A percentile compares a stretch with the other conserved stretches of the same genome.
These are phyloP conservation scores for Malus sylvestris DNA, from an alignment of 306 rosid species.

Conservation along the genomic window DNA sequence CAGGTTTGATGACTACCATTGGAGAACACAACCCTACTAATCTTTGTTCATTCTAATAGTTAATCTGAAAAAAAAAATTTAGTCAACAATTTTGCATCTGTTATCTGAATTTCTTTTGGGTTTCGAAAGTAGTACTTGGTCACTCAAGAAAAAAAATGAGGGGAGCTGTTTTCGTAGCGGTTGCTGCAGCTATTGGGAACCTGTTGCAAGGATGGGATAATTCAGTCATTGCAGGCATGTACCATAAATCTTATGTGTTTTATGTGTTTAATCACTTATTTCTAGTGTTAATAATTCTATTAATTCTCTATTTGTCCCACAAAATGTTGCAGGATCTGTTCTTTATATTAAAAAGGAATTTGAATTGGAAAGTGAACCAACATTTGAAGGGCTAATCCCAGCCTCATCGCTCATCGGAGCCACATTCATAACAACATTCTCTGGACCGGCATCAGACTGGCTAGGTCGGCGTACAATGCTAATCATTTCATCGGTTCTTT, in stretches of 20 bases:
- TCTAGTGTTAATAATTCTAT: background rate
- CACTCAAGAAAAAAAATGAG: conserved; percentile 2
- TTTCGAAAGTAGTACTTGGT: background rate
- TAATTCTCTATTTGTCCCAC: background rate
- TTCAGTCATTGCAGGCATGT: conserved; percentile 22
- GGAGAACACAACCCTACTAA: background rate
- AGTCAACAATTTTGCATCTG: background rate
- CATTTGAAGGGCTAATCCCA: conserved; percentile 21
- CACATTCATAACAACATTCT: conserved; percentile 15
- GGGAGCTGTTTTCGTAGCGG: conserved; percentile 16
- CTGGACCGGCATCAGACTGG: conserved; percentile 18
- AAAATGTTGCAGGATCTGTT: conserved; percentile 13
- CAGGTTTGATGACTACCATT: background rate
- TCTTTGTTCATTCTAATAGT: background rate
- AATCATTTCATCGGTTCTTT: conserved; percentile 7
- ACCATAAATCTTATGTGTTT: background rate
- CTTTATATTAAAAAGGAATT: conserved; percentile 21
- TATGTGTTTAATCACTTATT: too few species aligned
- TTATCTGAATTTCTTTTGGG: conserved; percentile 6
- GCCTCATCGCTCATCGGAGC: conserved; percentile 23
- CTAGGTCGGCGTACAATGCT: conserved; percentile 23
- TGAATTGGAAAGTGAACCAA: conserved; percentile 8
- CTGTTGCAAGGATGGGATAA: conserved; percentile 27
- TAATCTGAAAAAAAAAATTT: background rate
- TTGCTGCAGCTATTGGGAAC: conserved; percentile 27